Evolutionary conservation across 306 rosid genomes (phyloP).

Genomic region (Gynostemma pentaphyllum): DNA sequence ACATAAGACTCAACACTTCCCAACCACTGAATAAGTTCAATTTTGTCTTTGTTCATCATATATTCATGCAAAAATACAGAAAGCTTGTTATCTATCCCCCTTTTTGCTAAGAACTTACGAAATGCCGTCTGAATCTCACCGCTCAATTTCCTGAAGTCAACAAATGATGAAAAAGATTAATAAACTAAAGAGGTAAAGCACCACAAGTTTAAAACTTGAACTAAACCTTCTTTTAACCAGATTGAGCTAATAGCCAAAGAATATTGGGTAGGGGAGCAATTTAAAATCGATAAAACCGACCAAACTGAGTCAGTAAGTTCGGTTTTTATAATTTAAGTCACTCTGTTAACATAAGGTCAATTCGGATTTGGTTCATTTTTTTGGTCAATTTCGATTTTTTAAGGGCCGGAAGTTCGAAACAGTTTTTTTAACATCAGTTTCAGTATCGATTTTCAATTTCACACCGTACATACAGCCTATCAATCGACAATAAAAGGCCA

Average conservation of each 20-base stretch:
- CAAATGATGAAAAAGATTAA: neutral
- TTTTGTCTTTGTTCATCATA: conserved; percentile 75
- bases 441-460: too few species aligned
- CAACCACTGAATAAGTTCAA: conserved; percentile 65
- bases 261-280: neutral
- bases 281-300: too few species aligned
- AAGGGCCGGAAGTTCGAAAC: too few species aligned
- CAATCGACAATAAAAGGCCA: neutral
- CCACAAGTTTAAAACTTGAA: neutral
- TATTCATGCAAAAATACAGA: conserved; percentile 54
- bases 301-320: too few species aligned
- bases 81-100: conserved; percentile 61
- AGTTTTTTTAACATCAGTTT: too few species aligned
- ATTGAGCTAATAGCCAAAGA: neutral
- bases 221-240: neutral
- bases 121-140: conserved; percentile 32
- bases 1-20: conserved; percentile 41
- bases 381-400: too few species aligned
- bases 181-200: conserved; percentile 4
- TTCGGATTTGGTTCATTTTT: too few species aligned
- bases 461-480: too few species aligned
- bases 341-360: too few species aligned
- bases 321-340: too few species aligned
- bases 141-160: conserved; percentile 42
- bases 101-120: conserved; percentile 37